A percentile compares a stretch with the other conserved stretches of the same genome.
Evolutionary conservation across 2,329 filamentous ascomycete genomes (phyloP).

Genomic region (Diaporthe aspalathi): DNA sequence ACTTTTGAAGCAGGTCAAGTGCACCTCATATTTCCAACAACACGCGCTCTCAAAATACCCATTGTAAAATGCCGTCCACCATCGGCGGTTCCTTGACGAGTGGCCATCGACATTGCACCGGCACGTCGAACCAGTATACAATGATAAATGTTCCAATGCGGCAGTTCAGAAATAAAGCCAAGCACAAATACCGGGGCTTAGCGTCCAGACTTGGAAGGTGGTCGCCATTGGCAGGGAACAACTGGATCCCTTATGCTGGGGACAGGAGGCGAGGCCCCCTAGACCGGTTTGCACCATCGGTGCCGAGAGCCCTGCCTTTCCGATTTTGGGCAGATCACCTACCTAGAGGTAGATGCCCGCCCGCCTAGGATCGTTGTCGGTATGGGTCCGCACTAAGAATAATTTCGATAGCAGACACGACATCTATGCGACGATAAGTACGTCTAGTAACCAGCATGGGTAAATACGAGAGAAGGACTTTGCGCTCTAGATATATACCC

Average conservation of each 20-base stretch:
- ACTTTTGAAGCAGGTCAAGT: background rate
- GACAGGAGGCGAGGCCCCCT: background rate
- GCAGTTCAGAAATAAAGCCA: slow-evolving; percentile 20
- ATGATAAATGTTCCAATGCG: slow-evolving; percentile 21
- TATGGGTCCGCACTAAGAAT: background rate
- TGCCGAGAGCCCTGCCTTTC: background rate
- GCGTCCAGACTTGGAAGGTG: slow-evolving; percentile 23
- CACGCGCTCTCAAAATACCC: background rate
- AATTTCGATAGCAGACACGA: slow-evolving; percentile 15
- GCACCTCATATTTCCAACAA: background rate
- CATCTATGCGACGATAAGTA: slow-evolving; percentile 1
- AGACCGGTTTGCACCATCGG: background rate
- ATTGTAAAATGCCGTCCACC: background rate
- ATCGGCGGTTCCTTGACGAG: background rate
- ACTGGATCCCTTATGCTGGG: background rate
- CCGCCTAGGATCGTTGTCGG: background rate
- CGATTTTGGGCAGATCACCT: background rate
- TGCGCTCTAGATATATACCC: background rate
- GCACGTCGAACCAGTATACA: slow-evolving; percentile 13
- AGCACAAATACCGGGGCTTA: slow-evolving; percentile 24
- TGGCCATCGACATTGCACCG: background rate
- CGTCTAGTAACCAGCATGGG: background rate
- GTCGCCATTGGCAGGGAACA: slow-evolving; percentile 9
- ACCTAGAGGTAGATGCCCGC: too few relatives aligned
- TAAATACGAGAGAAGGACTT: background rate